Base-by-base conservation (phyloP, 2,329 filamentous ascomycete genomes). In the Amauroascus niger region DNA sequence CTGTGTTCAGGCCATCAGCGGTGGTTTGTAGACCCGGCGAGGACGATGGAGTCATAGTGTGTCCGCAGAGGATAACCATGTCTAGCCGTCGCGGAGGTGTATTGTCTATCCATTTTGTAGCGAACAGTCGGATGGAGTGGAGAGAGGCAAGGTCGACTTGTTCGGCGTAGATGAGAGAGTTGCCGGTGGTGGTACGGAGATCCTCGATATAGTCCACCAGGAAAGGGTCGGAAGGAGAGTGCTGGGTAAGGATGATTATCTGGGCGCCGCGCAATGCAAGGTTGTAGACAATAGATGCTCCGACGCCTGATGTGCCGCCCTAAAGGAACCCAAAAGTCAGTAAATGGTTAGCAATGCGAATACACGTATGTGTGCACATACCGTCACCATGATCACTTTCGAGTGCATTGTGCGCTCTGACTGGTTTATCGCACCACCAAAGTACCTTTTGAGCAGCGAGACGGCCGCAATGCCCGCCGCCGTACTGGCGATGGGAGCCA, bases 51-150 rank as follows among this genome's bases (percentile, higher is more conserved):
- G 85, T 87, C 60, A 89, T 74, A 0, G 84, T 85, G 43, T 86
- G 86, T 8, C 85, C 93, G 68, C 89, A 95, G 16, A 98, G 77
- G 18, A 98, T 80, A 45, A 98, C 75, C 82, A 91, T 90, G 68
- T 98, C 93, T 6, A 98, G 74, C 46, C 94, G 78, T 54, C 94
- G 79, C 7, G 90, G 88, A 2, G 93, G 91, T 20, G 87, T 81
- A 68, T 96, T 97, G 69, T 98, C 91, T 60, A 98, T 88, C 91
- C 94, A 98, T 74, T 88, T 91, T 0, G 93, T 98, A 11, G 93
- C 93, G 67, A 98, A 98, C 58, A 84, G 79, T 37, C 93, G 86
- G 62, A 98, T 84, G 68, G 87, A 94, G 68, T 95, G 82, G n/a
- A 98, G 76, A 14, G 86, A 91, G 11, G 84, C 74, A 26, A 98